Evolutionary conservation across 1,284 basidiomycete species (phyloP).

Genomic region (Ceratobasidium sp.): DNA sequence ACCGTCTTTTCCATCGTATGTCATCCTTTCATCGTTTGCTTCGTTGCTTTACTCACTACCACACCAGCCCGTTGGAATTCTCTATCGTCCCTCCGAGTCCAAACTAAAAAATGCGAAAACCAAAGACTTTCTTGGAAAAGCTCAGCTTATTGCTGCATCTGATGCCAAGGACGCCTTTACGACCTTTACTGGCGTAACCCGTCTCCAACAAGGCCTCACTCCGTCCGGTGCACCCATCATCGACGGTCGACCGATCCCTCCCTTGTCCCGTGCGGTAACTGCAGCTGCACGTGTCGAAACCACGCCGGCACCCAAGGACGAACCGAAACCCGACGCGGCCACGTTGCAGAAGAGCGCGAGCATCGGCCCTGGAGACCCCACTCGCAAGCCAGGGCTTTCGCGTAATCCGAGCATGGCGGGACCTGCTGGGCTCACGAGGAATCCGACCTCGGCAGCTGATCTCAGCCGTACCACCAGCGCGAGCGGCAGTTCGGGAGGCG

Average conservation of each 20-base stretch:
- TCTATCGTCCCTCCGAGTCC: constrained; percentile 84
- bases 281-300: constrained; percentile 34
- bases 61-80: constrained; percentile 76
- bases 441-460: constrained; percentile 13
- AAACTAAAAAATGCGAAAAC: constrained; percentile 84
- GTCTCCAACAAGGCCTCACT: constrained; percentile 70
- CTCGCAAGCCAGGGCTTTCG: constrained; percentile 22
- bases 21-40: constrained; percentile 41
- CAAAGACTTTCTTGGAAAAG: constrained; percentile 89
- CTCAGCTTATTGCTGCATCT: constrained; percentile 80
- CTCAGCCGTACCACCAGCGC: constrained; percentile 22
- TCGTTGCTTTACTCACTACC: not conserved
- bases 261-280: constrained; percentile 34
- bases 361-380: constrained; percentile 22
- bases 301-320: constrained; percentile 7
- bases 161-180: constrained; percentile 76
- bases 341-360: constrained; percentile 38
- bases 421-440: not conserved
- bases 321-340: not conserved
- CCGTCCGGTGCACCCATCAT: constrained; percentile 57
- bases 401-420: constrained; percentile 19
- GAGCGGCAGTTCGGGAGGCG: not conserved
- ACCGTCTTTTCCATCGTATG: constrained; percentile 86
- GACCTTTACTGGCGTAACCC: constrained; percentile 77
- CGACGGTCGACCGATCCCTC: constrained; percentile 22